Evolutionary conservation across 345 rosid species (phyloP).

Genomic region (Chamaenerion angustifolium): DNA sequence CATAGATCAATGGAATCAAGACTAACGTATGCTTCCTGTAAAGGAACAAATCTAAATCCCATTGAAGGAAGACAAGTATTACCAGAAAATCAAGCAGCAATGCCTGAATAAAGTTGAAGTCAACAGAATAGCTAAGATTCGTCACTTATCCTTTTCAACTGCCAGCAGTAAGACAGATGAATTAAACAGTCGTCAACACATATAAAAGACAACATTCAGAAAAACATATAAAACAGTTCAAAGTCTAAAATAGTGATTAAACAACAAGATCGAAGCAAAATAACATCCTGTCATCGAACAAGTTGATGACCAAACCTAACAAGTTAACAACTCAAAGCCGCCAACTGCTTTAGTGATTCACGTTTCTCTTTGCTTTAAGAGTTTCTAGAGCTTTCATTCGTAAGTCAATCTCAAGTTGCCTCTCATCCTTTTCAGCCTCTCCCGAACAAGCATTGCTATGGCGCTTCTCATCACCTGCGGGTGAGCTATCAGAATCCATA

Average conservation of each 20-base stretch:
- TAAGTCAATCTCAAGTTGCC: slow-evolving; percentile 81
- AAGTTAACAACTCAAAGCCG: slow-evolving; percentile 7
- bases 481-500: slow-evolving; percentile 2
- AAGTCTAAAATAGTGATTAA: slow-evolving; percentile 13
- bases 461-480: slow-evolving; percentile 5
- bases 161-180: slow-evolving; percentile 74
- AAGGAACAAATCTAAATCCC: slow-evolving; percentile 15
- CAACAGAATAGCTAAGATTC: slow-evolving; percentile 69
- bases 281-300: slow-evolving; percentile 2
- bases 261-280: slow-evolving; percentile 8
- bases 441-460: slow-evolving; percentile 26
- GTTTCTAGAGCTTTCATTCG: slow-evolving; percentile 90
- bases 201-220: slow-evolving; percentile 8
- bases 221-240: slow-evolving; percentile 4
- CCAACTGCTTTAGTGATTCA: slow-evolving; percentile 26
- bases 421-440: slow-evolving; percentile 41
- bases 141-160: slow-evolving; percentile 74
- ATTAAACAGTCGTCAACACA: slow-evolving; percentile 37
- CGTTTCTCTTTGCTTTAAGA: slow-evolving; percentile 89
- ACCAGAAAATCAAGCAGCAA: slow-evolving; percentile 68
- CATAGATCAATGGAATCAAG: neutral
- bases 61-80: slow-evolving; percentile 37
- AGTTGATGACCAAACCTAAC: too few species aligned
- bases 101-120: slow-evolving; percentile 61
- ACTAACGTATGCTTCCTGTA: neutral